phyloP scores from a whole-genome alignment of 2,329 filamentous ascomycete genomes.

The Nemania sp. region DNA sequence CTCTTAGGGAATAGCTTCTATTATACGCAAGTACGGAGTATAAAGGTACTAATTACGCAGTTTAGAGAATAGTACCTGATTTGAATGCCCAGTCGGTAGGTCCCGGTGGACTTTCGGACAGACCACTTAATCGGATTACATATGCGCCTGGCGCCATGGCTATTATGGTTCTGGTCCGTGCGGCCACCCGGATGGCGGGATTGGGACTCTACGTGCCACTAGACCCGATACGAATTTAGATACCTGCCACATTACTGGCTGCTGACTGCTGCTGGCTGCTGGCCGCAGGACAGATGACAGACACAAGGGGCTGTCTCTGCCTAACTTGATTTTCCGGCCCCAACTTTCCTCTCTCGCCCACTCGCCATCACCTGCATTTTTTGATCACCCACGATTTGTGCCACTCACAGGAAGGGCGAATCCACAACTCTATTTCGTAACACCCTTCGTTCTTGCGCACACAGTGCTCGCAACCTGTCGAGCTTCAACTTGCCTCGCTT shows the following conservation, averaged over 20 bases:
- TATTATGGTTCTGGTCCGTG: constrained; percentile 1
- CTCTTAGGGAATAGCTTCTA: too few species aligned
- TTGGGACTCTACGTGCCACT: not conserved
- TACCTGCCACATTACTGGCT: not conserved
- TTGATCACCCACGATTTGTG: constrained; percentile 1
- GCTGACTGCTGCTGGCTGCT: constrained; percentile 1
- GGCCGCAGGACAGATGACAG: constrained; percentile 9
- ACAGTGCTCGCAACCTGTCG: not conserved
- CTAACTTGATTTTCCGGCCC: constrained; percentile 10
- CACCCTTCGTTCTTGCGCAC: constrained; percentile 1
- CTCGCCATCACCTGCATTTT: constrained; percentile 9
- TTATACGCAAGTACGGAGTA: too few species aligned
- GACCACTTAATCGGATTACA: too few species aligned
- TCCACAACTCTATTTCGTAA: constrained; percentile 6
- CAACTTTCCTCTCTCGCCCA: constrained; percentile 2
- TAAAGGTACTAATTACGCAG: too few species aligned
- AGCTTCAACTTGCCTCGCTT: too few species aligned
- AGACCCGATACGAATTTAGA: not conserved
- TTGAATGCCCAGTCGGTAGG: too few species aligned
- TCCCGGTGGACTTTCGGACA: too few species aligned
- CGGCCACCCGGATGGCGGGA: not conserved
- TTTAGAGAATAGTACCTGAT: too few species aligned
- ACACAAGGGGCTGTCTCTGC: constrained; percentile 6
- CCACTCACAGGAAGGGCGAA: not conserved
- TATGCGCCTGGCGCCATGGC: too few species aligned